These are phyloP conservation scores for Venustampulla echinocandica DNA, from an alignment of 495 filamentous ascomycete species.

Conservation along the genomic window DNA sequence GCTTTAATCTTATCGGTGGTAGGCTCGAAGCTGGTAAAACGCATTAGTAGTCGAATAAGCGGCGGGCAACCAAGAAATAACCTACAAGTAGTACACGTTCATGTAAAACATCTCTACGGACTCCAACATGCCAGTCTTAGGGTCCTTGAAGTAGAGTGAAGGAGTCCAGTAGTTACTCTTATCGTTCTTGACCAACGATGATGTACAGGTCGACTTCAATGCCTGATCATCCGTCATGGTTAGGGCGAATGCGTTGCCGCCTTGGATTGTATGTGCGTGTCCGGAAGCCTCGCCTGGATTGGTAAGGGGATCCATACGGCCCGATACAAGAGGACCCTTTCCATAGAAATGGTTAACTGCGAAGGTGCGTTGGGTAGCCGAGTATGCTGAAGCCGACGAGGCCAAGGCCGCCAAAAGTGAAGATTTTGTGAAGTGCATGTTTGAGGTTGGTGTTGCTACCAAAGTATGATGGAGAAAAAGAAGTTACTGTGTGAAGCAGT, in stretches of 20 bases:
- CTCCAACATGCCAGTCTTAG: constrained; percentile 54
- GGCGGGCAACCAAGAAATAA: constrained; percentile 37
- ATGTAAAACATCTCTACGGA: constrained; percentile 54
- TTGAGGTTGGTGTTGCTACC: neutral
- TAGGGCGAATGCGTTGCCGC: constrained; percentile 56
- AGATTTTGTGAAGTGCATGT: constrained; percentile 17
- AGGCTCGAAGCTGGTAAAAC: constrained; percentile 26
- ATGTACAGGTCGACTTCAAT: constrained; percentile 50
- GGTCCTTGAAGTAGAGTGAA: constrained; percentile 52
- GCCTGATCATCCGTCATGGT: constrained; percentile 47
- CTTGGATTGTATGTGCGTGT: constrained; percentile 62
- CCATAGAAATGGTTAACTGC: constrained; percentile 26
- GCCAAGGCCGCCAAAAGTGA: constrained; percentile 15
- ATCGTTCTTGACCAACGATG: constrained; percentile 53
- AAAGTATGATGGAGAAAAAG: constrained; percentile 17
- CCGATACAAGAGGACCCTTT: constrained; percentile 28
- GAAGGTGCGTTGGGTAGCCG: constrained; percentile 14
- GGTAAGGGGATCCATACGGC: constrained; percentile 60
- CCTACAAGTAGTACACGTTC: constrained; percentile 57
- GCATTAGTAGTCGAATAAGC: constrained; percentile 27
- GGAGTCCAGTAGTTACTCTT: constrained; percentile 71
- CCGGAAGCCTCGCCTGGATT: constrained; percentile 43
- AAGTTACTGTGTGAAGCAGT: neutral
- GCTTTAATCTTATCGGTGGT: constrained; percentile 27
- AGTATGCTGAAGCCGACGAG: constrained; percentile 11